These are phyloP conservation scores for Candida pseudofarinosa DNA, from an alignment of 805 yeast genomes.

Conservation along the genomic window DNA sequence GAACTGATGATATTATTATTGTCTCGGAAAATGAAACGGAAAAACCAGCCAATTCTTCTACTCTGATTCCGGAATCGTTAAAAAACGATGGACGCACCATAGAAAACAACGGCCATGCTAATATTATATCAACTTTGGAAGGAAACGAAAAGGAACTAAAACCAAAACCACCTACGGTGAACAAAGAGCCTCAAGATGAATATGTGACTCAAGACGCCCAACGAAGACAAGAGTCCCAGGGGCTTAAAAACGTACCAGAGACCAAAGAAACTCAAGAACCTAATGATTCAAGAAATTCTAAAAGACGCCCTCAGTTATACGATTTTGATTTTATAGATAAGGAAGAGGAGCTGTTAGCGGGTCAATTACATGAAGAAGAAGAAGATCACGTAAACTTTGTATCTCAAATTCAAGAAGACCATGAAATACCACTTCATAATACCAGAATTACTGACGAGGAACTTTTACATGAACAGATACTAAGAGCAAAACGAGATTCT, in stretches of 20 bases:
- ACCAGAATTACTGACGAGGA: slow-evolving; percentile 45
- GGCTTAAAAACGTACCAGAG: background rate
- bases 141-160: background rate
- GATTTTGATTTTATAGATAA: slow-evolving; percentile 72
- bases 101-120: background rate
- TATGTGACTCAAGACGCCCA: background rate
- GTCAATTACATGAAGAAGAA: slow-evolving; percentile 66
- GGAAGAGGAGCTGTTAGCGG: slow-evolving; percentile 66
- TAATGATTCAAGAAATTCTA: background rate
- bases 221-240: background rate
- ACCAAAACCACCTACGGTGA: background rate
- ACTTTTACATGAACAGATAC: slow-evolving; percentile 55
- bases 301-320: slow-evolving; percentile 20
- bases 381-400: slow-evolving; percentile 66
- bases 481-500: slow-evolving; percentile 75
- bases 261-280: background rate
- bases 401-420: slow-evolving; percentile 18
- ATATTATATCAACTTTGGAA: no score
- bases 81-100: no score
- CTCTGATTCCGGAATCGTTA: background rate
- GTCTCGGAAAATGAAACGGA: slow-evolving; percentile 11
- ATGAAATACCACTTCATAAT: slow-evolving; percentile 16
- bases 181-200: background rate
- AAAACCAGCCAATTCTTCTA: slow-evolving; percentile 1
- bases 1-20: slow-evolving; percentile 6